Evolutionary conservation across 2,329 filamentous ascomycete genomes (phyloP).

Genomic region (Arthrobotrys musiformis): DNA sequence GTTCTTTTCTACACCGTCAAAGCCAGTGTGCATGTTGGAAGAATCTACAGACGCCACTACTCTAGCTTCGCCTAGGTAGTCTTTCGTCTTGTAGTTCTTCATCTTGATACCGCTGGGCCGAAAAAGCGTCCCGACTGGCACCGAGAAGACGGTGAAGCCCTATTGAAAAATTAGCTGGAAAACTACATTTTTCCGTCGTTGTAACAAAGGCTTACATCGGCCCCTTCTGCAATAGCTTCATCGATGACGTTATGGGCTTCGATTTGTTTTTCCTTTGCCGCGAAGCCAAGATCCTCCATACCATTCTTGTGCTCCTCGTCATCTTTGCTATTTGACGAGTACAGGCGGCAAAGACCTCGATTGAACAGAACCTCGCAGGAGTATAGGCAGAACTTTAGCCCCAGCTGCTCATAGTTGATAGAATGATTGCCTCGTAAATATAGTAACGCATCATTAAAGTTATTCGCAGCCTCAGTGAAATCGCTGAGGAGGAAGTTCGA

Average conservation of each 20-base stretch:
- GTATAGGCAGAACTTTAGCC: slow-evolving; percentile 93
- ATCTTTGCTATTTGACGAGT: slow-evolving; percentile 70
- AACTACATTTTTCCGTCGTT: background rate
- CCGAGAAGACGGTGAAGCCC: slow-evolving; percentile 98
- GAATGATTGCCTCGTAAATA: slow-evolving; percentile 95
- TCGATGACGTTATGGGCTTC: slow-evolving; percentile 98
- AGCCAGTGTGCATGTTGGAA: slow-evolving; percentile 82
- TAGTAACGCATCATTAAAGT: slow-evolving; percentile 97
- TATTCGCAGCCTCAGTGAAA: slow-evolving; percentile 95
- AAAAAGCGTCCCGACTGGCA: slow-evolving; percentile 96
- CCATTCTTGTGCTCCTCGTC: slow-evolving; percentile 89
- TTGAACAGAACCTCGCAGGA: slow-evolving; percentile 99
- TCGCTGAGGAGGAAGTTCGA: slow-evolving; percentile 97
- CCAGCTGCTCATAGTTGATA: slow-evolving; percentile 97
- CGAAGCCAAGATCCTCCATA: slow-evolving; percentile 88
- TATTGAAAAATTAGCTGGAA: slow-evolving; percentile 62
- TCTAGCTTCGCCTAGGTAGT: slow-evolving; percentile 95
- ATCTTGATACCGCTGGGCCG: slow-evolving; percentile 97
- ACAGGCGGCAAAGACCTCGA: slow-evolving; percentile 95
- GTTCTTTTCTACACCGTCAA: slow-evolving; percentile 81
- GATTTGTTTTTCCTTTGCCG: slow-evolving; percentile 94
- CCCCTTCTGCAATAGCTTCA: slow-evolving; percentile 91
- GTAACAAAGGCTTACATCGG: slow-evolving; percentile 73
- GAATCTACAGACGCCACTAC: slow-evolving; percentile 88
- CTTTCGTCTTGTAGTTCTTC: slow-evolving; percentile 96